Evolutionary conservation across 2,329 filamentous ascomycete species (phyloP).

Genomic region (Hymenoscyphus occultus): DNA sequence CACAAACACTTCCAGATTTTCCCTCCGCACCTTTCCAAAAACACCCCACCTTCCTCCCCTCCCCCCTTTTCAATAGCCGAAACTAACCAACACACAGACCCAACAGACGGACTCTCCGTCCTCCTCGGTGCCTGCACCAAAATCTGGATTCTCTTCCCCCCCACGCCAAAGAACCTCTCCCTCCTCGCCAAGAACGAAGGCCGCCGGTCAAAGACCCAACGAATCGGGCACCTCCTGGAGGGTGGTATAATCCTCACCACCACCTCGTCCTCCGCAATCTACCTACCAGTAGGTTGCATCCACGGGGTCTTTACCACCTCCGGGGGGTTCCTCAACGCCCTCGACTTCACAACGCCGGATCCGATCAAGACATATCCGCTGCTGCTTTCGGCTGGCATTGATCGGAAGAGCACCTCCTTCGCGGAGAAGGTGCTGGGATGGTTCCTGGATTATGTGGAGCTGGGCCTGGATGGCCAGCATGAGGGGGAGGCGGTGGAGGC

Average conservation of each 20-base stretch:
- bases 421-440: not conserved
- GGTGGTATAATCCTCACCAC: slow-evolving; percentile 18
- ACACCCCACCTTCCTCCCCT: not conserved
- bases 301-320: slow-evolving; percentile 18
- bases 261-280: slow-evolving; percentile 16
- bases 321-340: slow-evolving; percentile 18
- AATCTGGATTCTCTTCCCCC: slow-evolving; percentile 21
- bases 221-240: slow-evolving; percentile 16
- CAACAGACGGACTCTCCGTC: slow-evolving; percentile 15
- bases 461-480: not conserved
- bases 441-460: slow-evolving; percentile 8
- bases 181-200: slow-evolving; percentile 13
- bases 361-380: slow-evolving; percentile 8
- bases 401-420: slow-evolving; percentile 2
- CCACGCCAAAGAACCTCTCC: slow-evolving; percentile 17
- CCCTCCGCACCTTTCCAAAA: not conserved
- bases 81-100: slow-evolving; percentile 8
- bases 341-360: slow-evolving; percentile 19
- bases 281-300: slow-evolving; percentile 19
- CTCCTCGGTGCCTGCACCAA: slow-evolving; percentile 16
- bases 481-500: not conserved
- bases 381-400: slow-evolving; percentile 5
- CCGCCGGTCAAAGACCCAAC: slow-evolving; percentile 10
- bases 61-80: not conserved
- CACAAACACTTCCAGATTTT: too few species aligned